phyloP scores from a whole-genome alignment of 345 rosid genomes.

The Camelina neglecta region DNA sequence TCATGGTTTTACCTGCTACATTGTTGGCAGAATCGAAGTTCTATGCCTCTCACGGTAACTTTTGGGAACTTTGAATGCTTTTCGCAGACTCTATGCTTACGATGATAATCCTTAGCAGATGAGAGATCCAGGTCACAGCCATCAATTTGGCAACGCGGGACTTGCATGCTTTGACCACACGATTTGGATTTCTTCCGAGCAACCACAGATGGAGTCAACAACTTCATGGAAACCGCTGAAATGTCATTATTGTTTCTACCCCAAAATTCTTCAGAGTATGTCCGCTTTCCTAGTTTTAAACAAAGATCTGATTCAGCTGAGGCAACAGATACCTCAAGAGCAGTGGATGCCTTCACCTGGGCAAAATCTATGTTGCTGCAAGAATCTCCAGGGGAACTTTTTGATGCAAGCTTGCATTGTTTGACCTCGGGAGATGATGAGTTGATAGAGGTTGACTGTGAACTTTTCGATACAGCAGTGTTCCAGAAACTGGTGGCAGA shows the following conservation, averaged over 20 bases:
- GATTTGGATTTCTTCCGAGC: conserved; percentile 69
- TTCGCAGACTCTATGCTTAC: conserved; percentile 84
- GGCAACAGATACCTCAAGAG: conserved; percentile 34
- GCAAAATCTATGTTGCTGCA: conserved; percentile 41
- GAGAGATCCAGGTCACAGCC: conserved; percentile 68
- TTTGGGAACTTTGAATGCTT: conserved; percentile 75
- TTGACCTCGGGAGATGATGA: conserved; percentile 32
- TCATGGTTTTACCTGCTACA: conserved; percentile 72
- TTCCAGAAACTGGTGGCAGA: conserved; percentile 68
- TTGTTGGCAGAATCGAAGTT: conserved; percentile 89
- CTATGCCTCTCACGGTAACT: conserved; percentile 66
- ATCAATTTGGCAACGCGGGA: conserved; percentile 76
- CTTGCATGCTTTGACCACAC: conserved; percentile 52
- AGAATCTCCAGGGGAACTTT: conserved; percentile 42
- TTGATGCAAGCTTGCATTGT: conserved; percentile 30
- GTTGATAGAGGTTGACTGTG: conserved; percentile 29
- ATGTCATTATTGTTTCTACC: conserved; percentile 54
- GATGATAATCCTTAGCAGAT: conserved; percentile 73
- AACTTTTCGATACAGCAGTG: conserved; percentile 58
- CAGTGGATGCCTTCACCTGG: conserved; percentile 36
- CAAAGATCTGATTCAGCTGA: conserved; percentile 44
- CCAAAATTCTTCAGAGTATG: conserved; percentile 68
- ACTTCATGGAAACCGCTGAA: conserved; percentile 45
- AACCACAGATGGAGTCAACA: conserved; percentile 51
- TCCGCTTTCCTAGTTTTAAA: conserved; percentile 47